Conservation (phyloP, 1,284 basidiomycete genomes). For the Vanrija humicola region DNA sequence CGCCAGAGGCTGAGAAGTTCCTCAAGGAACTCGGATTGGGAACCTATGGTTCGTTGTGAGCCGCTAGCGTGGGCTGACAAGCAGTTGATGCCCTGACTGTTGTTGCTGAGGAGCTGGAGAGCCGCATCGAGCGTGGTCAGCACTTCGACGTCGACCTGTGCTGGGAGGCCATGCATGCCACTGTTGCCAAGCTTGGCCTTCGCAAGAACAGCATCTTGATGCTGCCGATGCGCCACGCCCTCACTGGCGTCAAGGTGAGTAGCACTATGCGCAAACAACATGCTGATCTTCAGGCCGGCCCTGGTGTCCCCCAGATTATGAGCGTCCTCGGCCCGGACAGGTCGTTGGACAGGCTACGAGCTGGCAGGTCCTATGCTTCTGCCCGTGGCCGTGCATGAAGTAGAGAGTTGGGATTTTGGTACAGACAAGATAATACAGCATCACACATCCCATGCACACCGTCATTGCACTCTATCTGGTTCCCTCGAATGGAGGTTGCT, state of each 20-base stretch:
- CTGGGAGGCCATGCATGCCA: conserved; percentile 53
- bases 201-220: conserved; percentile 59
- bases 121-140: conserved; percentile 18
- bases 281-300: conserved; percentile 22
- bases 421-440: not conserved
- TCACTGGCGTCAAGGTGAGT: conserved; percentile 73
- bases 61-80: conserved; percentile 7
- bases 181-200: conserved; percentile 50
- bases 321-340: conserved; percentile 27
- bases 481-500: too few species aligned
- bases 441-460: not conserved
- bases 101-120: conserved; percentile 11
- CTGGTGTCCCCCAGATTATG: conserved; percentile 33
- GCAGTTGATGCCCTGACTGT: conserved; percentile 20
- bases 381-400: conserved; percentile 7
- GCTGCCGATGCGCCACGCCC: conserved; percentile 66
- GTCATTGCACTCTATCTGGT: not conserved
- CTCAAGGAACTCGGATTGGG: conserved; percentile 50
- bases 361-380: not conserved
- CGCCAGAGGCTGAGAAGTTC: conserved; percentile 59
- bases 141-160: conserved; percentile 33
- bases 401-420: not conserved
- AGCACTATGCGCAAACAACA: not conserved
- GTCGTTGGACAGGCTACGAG: conserved; percentile 19
- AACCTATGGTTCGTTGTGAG: conserved; percentile 50